phyloP scores from a whole-genome alignment of 306 rosid species.

The Senna siamea region DNA sequence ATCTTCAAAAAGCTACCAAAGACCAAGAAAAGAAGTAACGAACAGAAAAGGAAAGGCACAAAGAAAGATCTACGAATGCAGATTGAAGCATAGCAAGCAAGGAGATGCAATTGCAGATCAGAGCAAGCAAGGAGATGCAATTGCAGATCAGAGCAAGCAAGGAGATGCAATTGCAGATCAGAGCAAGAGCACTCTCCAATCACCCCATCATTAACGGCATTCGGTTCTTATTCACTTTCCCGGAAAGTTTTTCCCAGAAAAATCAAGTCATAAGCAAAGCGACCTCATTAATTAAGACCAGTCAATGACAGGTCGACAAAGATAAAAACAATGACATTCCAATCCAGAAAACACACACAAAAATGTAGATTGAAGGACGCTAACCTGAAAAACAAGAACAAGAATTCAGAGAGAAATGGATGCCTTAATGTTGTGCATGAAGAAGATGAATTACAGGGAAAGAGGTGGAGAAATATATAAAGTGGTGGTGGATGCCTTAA shows the following conservation, averaged over 20 bases:
- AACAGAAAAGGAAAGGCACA: too few species aligned
- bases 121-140: constrained; percentile 34
- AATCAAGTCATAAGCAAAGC: too few species aligned
- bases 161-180: constrained; percentile 36
- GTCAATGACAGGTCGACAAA: too few species aligned
- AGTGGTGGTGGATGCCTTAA: constrained; percentile 18
- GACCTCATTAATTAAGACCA: too few species aligned
- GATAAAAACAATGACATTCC: too few species aligned
- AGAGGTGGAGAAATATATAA: constrained; percentile 27
- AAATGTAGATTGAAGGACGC: constrained; percentile 34
- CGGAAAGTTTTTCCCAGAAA: constrained; percentile 15
- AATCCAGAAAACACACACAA: too few species aligned
- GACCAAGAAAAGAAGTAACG: too few species aligned
- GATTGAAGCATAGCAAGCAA: constrained; percentile 6
- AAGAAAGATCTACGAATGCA: constrained; percentile 43
- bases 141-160: constrained; percentile 22
- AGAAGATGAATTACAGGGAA: constrained; percentile 34
- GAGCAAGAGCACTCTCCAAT: too few species aligned
- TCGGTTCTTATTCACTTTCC: constrained; percentile 13
- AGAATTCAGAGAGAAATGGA: constrained; percentile 60
- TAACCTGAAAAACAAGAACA: constrained; percentile 57
- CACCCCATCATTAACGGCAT: background rate
- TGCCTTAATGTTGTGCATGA: constrained; percentile 49
- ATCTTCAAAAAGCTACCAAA: too few species aligned
- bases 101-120: constrained; percentile 36